Evolutionary conservation across 1,284 basidiomycete species (phyloP).

Genomic region (Schizophyllum amplum): DNA sequence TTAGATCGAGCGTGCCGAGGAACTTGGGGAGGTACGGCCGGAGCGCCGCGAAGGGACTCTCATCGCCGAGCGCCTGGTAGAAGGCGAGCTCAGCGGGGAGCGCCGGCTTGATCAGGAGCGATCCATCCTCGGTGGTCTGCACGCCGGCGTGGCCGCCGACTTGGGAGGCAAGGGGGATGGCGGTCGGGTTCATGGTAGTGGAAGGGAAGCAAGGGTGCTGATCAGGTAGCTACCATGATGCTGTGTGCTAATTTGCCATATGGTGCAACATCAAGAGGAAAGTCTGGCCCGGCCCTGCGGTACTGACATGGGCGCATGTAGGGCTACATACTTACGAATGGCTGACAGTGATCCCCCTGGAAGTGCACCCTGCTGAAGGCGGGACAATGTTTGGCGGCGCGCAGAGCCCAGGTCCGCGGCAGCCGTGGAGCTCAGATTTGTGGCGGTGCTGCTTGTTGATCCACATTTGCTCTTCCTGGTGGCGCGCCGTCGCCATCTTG

Average conservation of each 20-base stretch:
- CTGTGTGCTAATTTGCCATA: not conserved
- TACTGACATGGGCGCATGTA: not conserved
- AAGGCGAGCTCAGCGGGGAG: conserved; percentile 71
- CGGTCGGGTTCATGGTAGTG: not conserved
- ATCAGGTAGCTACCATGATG: not conserved
- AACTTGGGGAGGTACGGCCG: conserved; percentile 63
- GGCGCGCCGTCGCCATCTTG: not conserved
- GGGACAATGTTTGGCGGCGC: no score
- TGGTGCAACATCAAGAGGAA: not conserved
- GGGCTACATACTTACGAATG: no score
- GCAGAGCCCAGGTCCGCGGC: no score
- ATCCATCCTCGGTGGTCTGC: conserved; percentile 65
- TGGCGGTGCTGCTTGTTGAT: not conserved
- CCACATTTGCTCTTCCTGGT: not conserved
- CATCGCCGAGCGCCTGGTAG: conserved; percentile 55
- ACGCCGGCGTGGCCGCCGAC: conserved; percentile 88
- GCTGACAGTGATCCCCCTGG: no score
- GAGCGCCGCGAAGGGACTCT: conserved; percentile 35
- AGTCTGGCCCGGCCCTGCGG: not conserved
- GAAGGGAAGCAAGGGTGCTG: not conserved
- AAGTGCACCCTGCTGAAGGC: no score
- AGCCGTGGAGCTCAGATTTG: not conserved
- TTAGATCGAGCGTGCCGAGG: conserved; percentile 64
- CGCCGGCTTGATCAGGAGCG: conserved; percentile 81
- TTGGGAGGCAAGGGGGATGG: conserved; percentile 37